Evolutionary conservation across 129 eudicot genomes (phyloP), one percentile per base, ranked within the genome.

Genomic region (Cynara cardunculus): DNA sequence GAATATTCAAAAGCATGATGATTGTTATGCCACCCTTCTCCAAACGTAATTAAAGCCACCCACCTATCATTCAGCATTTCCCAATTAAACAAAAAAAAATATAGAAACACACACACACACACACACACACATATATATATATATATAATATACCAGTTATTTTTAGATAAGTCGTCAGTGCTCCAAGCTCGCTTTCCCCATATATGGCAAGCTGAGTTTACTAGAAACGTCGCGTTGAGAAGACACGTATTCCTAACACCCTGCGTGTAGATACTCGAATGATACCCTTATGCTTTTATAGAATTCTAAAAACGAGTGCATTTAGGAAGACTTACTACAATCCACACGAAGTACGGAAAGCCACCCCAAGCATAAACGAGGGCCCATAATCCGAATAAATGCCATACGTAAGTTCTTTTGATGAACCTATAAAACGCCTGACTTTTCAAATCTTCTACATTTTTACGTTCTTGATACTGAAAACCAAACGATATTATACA

Each of bases 271-370:
- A 2, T 49, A 28, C 1, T 16, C 1, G 0, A 1, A 10, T 31
- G 72, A 2, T 26, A 75, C 6, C 13, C 11, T 12, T 18, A n/a
- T 13, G 26, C 1, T 14, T 18, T 66, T 35, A 69, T 3, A 11
- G 16, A 22, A 46, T 7, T 39, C 9, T 59, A 41, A 2, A 2
- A 0, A 56, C 3, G 14, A 11, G 26, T 71, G 24, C 21, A 9
- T 3, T n/a, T 5, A 30, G 2, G 24, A 21, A 28, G 25, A 31
- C 65, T 88, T 84, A 91, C 98, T 91, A 94, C 80, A 31, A 93
- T 91, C 98, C 97, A 94, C 65, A 91, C 94, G 16, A 91, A 14
- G 85, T 71, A 89, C 32, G 98, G 94, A 82, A 91, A 85, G 25
- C 98, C 98, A 64, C 98, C 98, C 49, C 86, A 64, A 1, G 89